These are phyloP conservation scores for Xerocomellus dryophilus DNA, from an alignment of 768 basidiomycete genomes.

Conservation along the genomic window DNA sequence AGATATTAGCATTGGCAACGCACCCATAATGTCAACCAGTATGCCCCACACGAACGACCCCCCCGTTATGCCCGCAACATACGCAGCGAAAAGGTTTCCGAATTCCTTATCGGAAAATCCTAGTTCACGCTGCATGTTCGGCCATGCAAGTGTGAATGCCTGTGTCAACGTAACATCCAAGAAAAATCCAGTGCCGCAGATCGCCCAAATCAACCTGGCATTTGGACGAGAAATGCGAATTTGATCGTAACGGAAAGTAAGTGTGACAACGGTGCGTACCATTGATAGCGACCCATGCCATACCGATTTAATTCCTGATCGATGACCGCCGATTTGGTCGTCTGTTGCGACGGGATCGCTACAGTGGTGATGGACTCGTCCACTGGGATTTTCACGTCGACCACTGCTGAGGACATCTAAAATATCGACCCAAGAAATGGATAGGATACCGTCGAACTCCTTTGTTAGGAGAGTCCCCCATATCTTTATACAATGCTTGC, in stretches of 20 bases:
- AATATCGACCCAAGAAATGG: not conserved
- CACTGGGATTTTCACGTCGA: not conserved
- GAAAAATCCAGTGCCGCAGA: slow-evolving; percentile 11
- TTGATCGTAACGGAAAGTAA: not conserved
- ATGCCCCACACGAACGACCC: slow-evolving; percentile 14
- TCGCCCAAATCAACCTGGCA: slow-evolving; percentile 14
- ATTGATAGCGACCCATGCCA: slow-evolving; percentile 18
- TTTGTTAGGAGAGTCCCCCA: not conserved
- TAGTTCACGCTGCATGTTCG: slow-evolving; percentile 14
- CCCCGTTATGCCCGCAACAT: not conserved
- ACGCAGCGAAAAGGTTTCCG: slow-evolving; percentile 3
- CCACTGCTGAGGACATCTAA: not conserved
- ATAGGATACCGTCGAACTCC: not conserved
- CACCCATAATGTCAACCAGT: slow-evolving; percentile 19
- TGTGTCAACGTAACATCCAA: slow-evolving; percentile 11
- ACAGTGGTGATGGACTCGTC: not conserved
- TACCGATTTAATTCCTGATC: slow-evolving; percentile 12
- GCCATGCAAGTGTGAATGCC: not conserved
- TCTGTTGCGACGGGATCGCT: not conserved
- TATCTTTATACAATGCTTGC: not conserved
- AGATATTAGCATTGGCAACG: not conserved
- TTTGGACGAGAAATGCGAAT: not conserved
- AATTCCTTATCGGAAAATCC: slow-evolving; percentile 17
- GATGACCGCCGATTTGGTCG: slow-evolving; percentile 10
- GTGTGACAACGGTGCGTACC: not conserved